Percentiles rank a stretch among this genome's conserved stretches.
Evolutionary conservation across 2,329 filamentous ascomycete species (phyloP).

Genomic region (Chaetomiaceae sp.): DNA sequence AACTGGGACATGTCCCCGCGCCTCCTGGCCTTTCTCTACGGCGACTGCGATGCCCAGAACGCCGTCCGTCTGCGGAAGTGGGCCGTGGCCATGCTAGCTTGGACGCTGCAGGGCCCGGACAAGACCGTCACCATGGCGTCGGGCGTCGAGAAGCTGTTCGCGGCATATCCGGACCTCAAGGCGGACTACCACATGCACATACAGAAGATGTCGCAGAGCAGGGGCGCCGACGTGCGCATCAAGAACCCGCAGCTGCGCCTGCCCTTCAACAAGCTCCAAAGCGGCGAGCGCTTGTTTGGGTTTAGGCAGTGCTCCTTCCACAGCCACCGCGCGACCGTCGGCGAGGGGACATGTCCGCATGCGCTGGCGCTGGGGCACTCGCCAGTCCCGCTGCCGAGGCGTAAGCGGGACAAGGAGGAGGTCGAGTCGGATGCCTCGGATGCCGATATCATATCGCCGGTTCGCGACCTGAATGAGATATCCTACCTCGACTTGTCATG

Average conservation of each 20-base stretch:
- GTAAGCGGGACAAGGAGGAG: slow-evolving; percentile 12
- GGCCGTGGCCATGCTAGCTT: slow-evolving; percentile 58
- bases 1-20: slow-evolving; percentile 54
- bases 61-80: slow-evolving; percentile 52
- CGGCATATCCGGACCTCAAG: slow-evolving; percentile 41
- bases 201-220: slow-evolving; percentile 46
- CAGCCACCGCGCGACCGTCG: slow-evolving; percentile 50
- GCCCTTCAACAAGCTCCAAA: slow-evolving; percentile 50
- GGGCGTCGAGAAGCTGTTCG: slow-evolving; percentile 41
- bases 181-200: slow-evolving; percentile 49
- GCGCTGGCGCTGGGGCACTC: slow-evolving; percentile 3
- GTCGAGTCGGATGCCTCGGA: slow-evolving; percentile 19
- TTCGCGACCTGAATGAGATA: slow-evolving; percentile 17
- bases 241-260: slow-evolving; percentile 59
- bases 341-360: slow-evolving; percentile 51
- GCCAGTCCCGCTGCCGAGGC: background rate
- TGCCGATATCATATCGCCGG: slow-evolving; percentile 19
- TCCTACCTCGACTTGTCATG: slow-evolving; percentile 22
- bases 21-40: slow-evolving; percentile 50
- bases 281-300: slow-evolving; percentile 55
- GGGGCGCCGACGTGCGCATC: slow-evolving; percentile 48
- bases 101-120: slow-evolving; percentile 40
- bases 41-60: slow-evolving; percentile 45
- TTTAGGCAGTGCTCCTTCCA: slow-evolving; percentile 59
- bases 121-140: slow-evolving; percentile 23